Base-by-base conservation (phyloP, 2,329 filamentous ascomycete genomes). In the Penicillium corylophilum region DNA sequence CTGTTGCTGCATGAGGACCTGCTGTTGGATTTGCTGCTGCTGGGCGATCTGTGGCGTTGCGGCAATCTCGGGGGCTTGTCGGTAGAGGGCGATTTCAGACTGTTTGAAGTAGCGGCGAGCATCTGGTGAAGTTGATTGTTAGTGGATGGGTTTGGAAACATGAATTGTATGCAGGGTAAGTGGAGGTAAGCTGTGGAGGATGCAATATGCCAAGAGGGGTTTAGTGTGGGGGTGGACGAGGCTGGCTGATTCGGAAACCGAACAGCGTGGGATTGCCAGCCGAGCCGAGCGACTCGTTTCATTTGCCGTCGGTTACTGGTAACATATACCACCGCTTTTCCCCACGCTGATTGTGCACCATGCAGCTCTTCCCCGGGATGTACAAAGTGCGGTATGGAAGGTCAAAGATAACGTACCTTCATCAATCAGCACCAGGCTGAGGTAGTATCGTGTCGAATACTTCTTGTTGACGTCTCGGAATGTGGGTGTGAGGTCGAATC, bases 401-500 rank as follows among this genome's bases (percentile, higher is more conserved):
- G 24, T 39, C 8, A 31, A 39, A 26, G 8, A 20, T 7, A 24
- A 43, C 54, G 12, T 75, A 89, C 90, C 90, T 83, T 96, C 92
- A 67, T 96, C 92, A 62, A 96, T 96, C 62, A 96, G 81, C 20
- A 99, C 94, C 56, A 99, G 77, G 70, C 92, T 96, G 57, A 99
- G 83, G 76, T 99, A 99, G 77, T 99, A 99, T 66, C 94, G 83
- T 33, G 93, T 97, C 23, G 93, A 97, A 74, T 96, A 99, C 77
- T 99, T 99, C 82, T 99, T 99, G 83, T 99, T 99, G 63, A 99
- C 95, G 72, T 99, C 94, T 56, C 94, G 89, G 83, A 99, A 99
- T 12, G 94, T 99, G 15, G 94, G 94, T 4, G 94, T 99, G 57
- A 99, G 77, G 74, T 99, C 95, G 71, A 99, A 99, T 46, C 94